phyloP scores from a whole-genome alignment of 2,329 filamentous ascomycete genomes.

The Dothistroma septosporum region DNA sequence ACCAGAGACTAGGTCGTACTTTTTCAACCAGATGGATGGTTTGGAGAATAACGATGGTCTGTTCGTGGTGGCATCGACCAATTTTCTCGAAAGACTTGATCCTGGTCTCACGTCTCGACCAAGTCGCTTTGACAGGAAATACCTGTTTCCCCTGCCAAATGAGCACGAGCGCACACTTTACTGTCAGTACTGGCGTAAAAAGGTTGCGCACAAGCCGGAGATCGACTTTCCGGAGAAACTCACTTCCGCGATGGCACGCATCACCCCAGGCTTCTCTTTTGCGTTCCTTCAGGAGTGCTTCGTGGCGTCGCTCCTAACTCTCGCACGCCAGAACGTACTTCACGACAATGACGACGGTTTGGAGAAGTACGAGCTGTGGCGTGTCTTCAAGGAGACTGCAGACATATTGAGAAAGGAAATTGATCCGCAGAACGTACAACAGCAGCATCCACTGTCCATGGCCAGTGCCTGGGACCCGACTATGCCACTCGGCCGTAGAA shows the following conservation, averaged over 20 bases:
- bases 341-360: conserved; percentile 37
- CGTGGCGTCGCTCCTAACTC: conserved; percentile 57
- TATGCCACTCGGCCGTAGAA: not conserved
- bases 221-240: conserved; percentile 59
- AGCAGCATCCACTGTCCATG: not conserved
- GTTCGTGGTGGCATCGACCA: conserved; percentile 50
- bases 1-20: conserved; percentile 60
- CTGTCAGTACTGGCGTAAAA: conserved; percentile 60
- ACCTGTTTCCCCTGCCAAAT: conserved; percentile 52
- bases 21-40: conserved; percentile 68
- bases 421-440: not conserved
- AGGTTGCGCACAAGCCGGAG: conserved; percentile 51
- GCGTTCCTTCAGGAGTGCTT: conserved; percentile 68
- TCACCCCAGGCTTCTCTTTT: conserved; percentile 62
- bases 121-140: conserved; percentile 63
- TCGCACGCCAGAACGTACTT: conserved; percentile 42
- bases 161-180: conserved; percentile 57
- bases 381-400: conserved; percentile 60
- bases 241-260: conserved; percentile 54
- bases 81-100: conserved; percentile 59
- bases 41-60: conserved; percentile 66
- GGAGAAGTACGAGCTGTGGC: conserved; percentile 54
- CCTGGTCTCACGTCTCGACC: conserved; percentile 60
- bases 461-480: not conserved
- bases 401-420: conserved; percentile 59